These are phyloP conservation scores for Dacryopinax primogenitus DNA, from an alignment of 768 basidiomycete genomes.

Conservation along the genomic window DNA sequence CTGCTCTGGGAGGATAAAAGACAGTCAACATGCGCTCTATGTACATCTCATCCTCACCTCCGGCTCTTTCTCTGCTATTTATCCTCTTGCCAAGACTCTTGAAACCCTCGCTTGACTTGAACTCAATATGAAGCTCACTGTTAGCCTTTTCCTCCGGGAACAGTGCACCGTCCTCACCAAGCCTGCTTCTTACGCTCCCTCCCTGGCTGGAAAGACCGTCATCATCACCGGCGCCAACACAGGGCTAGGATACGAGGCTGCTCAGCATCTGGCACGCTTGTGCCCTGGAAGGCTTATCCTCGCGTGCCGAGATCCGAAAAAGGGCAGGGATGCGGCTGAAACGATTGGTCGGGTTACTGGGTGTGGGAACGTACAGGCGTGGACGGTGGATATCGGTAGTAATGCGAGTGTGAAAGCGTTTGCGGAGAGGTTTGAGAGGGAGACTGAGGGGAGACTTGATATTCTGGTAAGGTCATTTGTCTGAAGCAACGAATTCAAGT, in stretches of 20 bases:
- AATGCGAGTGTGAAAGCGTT: constrained; percentile 35
- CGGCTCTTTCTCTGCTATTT: background rate
- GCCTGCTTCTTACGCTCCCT: background rate
- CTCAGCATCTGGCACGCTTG: constrained; percentile 26
- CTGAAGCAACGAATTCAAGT: background rate
- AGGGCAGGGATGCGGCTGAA: constrained; percentile 20
- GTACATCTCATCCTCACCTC: too few relatives aligned
- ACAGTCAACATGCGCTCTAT: too few relatives aligned
- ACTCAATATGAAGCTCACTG: background rate
- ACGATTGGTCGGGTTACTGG: constrained; percentile 20
- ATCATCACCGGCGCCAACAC: constrained; percentile 16
- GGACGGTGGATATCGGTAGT: constrained; percentile 32
- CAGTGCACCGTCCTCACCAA: background rate
- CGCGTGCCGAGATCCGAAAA: constrained; percentile 26
- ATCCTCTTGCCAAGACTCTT: background rate
- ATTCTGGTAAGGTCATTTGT: constrained; percentile 27
- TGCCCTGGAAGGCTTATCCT: constrained; percentile 25
- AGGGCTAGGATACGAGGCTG: constrained; percentile 16
- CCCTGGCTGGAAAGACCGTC: constrained; percentile 10
- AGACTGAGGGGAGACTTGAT: constrained; percentile 27
- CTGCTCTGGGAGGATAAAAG: too few relatives aligned
- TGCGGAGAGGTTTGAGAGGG: constrained; percentile 25
- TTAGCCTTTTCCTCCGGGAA: background rate
- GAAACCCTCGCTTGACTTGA: background rate
- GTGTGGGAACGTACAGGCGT: constrained; percentile 28